Conservation (phyloP, 305 asterid genomes). For the Solanum chacoense region DNA sequence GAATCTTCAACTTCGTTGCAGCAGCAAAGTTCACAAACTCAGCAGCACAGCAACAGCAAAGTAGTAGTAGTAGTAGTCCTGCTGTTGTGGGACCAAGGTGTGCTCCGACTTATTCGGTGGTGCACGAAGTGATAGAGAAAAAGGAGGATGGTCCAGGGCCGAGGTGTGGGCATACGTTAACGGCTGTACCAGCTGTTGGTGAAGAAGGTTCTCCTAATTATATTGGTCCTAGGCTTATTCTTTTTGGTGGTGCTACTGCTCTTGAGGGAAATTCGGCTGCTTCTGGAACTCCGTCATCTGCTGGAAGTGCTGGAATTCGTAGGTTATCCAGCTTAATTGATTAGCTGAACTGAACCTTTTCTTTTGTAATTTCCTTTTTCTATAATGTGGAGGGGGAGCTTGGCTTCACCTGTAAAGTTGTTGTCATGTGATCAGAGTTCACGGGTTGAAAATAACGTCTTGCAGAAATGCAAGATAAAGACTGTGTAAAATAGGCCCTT, state of each 20-base stretch:
- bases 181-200: conserved; percentile 77
- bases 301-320: conserved; percentile 89
- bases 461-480: background rate
- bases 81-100: conserved; percentile 43
- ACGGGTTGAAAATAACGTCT: background rate
- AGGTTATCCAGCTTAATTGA: conserved; percentile 14
- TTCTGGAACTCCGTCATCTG: conserved; percentile 71
- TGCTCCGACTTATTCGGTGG: conserved; percentile 64
- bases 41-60: conserved; percentile 16
- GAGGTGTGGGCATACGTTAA: conserved; percentile 75
- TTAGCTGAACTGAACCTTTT: background rate
- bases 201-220: conserved; percentile 72
- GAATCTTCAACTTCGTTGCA: background rate
- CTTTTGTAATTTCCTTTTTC: background rate
- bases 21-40: conserved; percentile 6
- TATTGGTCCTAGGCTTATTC: conserved; percentile 63
- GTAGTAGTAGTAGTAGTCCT: conserved; percentile 1
- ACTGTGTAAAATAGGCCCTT: background rate
- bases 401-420: background rate
- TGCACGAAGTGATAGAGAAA: conserved; percentile 51
- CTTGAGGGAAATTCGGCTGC: conserved; percentile 76
- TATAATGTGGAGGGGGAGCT: background rate
- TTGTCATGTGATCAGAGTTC: background rate
- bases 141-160: conserved; percentile 91
- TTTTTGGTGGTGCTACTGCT: conserved; percentile 85